Percentiles rank a stretch among this genome's conserved stretches.
Conservation (phyloP, 257 asterid species). For the Linaria vulgaris region DNA sequence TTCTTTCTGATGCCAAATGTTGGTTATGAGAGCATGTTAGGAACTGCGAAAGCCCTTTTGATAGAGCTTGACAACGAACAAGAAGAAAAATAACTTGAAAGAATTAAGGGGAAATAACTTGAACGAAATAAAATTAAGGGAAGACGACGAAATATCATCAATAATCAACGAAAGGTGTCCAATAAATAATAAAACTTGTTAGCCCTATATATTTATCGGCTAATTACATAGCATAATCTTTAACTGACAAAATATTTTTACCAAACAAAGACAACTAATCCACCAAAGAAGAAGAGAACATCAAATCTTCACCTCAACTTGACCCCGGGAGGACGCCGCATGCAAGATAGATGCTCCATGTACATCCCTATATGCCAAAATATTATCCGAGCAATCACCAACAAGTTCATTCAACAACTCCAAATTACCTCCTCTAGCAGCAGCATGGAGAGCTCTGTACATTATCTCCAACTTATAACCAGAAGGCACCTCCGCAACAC, state of each 20-base stretch:
- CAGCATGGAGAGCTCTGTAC: slow-evolving; percentile 87
- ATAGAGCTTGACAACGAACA: too few relatives aligned
- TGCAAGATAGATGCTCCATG: slow-evolving; percentile 79
- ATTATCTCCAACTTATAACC: slow-evolving; percentile 79
- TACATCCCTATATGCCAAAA: slow-evolving; percentile 62
- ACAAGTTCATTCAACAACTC: slow-evolving; percentile 67
- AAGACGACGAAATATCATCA: too few relatives aligned
- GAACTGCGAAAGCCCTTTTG: too few relatives aligned
- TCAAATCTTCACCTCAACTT: slow-evolving; percentile 57
- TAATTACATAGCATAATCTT: neutral
- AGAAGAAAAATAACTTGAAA: too few relatives aligned
- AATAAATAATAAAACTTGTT: too few relatives aligned
- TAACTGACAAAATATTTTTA: too few relatives aligned
- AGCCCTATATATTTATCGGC: neutral
- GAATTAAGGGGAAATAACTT: too few relatives aligned
- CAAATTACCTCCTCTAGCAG: slow-evolving; percentile 95
- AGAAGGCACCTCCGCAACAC: slow-evolving; percentile 54
- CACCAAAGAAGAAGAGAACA: neutral
- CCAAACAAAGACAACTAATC: neutral
- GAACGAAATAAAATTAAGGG: too few relatives aligned
- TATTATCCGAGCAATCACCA: slow-evolving; percentile 54
- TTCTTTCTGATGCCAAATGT: too few relatives aligned
- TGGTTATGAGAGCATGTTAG: too few relatives aligned
- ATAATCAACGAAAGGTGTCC: too few relatives aligned
- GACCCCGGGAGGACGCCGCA: slow-evolving; percentile 90